Percentiles rank a stretch among this genome's conserved stretches.
Evolutionary conservation across 352 stramenopile genomes (phyloP).

Genomic region (Globisporangium heterothallicum): DNA sequence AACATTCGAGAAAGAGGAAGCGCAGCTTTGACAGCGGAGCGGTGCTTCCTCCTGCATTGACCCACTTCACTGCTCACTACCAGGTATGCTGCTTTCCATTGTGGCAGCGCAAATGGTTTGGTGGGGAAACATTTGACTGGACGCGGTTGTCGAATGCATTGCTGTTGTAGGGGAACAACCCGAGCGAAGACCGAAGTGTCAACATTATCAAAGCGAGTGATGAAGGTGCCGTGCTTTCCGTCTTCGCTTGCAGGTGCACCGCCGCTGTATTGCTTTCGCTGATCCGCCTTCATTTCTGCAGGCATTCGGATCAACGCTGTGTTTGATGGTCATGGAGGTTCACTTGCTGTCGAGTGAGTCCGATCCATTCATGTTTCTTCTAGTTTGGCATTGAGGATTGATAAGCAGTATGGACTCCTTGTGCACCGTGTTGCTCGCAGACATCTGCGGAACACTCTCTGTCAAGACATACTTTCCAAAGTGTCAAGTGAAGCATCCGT

Average conservation of each 20-base stretch:
- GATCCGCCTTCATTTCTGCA: slow-evolving; percentile 8
- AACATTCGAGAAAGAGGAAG: slow-evolving; percentile 1
- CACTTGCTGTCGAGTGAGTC: slow-evolving; percentile 60
- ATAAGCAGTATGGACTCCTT: background rate
- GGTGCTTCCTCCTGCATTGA: slow-evolving; percentile 14
- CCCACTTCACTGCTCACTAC: slow-evolving; percentile 50
- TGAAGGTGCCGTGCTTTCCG: slow-evolving; percentile 14
- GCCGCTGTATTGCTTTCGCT: background rate
- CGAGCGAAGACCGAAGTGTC: slow-evolving; percentile 62
- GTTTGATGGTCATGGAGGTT: slow-evolving; percentile 65
- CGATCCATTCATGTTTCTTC: background rate
- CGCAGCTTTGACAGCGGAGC: slow-evolving; percentile 11
- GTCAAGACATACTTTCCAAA: slow-evolving; percentile 28
- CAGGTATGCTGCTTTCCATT: slow-evolving; percentile 20
- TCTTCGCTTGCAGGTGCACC: background rate
- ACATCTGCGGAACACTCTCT: slow-evolving; percentile 32
- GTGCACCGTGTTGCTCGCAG: slow-evolving; percentile 9
- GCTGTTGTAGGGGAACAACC: slow-evolving; percentile 37
- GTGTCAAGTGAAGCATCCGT: slow-evolving; percentile 21
- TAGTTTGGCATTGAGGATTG: background rate
- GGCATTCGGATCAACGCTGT: slow-evolving; percentile 48
- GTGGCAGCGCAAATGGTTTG: too few species aligned
- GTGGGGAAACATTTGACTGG: too few species aligned
- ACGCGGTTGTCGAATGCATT: background rate
- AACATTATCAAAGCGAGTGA: slow-evolving; percentile 36